Conservation (phyloP, 139 green algal genomes). For the Chlorella sp. region DNA sequence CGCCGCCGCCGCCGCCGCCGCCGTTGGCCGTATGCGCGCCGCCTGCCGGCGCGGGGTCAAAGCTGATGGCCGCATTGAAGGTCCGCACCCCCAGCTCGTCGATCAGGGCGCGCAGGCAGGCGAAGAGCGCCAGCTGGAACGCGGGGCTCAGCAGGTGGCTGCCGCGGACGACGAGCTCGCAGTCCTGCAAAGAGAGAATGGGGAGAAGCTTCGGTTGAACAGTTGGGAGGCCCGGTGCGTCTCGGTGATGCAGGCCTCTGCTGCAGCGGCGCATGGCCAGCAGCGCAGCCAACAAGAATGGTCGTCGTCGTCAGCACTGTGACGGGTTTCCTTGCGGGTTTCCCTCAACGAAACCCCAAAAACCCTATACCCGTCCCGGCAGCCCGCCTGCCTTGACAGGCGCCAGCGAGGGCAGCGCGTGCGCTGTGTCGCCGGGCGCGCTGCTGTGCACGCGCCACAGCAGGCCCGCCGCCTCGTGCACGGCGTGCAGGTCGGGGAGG, state of each 20-base stretch:
- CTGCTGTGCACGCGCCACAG: no score
- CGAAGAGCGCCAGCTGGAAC: slow-evolving; percentile 61
- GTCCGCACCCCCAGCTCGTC: slow-evolving; percentile 65
- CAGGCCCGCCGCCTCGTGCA: slow-evolving; percentile 32
- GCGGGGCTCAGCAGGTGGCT: slow-evolving; percentile 39
- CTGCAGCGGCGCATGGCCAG: no score
- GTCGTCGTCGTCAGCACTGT: no score
- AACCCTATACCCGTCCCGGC: no score
- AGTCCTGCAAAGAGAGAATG: slow-evolving; percentile 60
- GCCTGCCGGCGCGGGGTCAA: background rate
- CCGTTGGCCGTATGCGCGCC: background rate
- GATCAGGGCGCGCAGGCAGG: slow-evolving; percentile 65
- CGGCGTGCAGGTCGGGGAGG: slow-evolving; percentile 40
- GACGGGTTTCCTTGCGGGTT: no score
- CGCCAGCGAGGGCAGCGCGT: no score
- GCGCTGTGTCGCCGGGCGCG: no score
- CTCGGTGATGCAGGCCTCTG: background rate
- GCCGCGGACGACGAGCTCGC: slow-evolving; percentile 62
- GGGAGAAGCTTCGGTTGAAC: no score
- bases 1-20: background rate
- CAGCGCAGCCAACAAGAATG: no score
- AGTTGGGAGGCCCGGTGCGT: no score
- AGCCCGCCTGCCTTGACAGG: no score
- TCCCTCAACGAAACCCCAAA: no score
- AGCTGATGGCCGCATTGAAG: slow-evolving; percentile 78